Evolutionary conservation across 1,284 basidiomycete genomes (phyloP), one percentile per base, ranked within the genome.

Genomic region (Testicularia cyperi): DNA sequence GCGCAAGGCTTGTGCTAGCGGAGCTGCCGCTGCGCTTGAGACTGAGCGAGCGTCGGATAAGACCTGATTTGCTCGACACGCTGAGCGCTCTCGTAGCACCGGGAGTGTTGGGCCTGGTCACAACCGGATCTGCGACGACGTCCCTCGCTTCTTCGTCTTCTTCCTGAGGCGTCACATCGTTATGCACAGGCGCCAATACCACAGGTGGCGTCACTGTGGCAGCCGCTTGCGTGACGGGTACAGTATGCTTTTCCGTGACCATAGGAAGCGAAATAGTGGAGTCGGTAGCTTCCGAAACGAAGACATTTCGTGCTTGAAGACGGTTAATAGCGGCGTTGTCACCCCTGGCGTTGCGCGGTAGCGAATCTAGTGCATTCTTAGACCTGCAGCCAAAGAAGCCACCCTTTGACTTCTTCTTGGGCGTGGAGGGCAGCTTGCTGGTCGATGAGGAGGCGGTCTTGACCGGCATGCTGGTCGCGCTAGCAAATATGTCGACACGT

Each of bases 381-480:
- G 62, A 65, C 9, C 53, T 42, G 29, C 62, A 65, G 19, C 62
- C 57, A 31, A 61, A 61, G 46, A 61, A 51, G 30, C 57, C 51
- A 15, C 44, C 44, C 26, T 42, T 48, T 27, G n/a, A n/a, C n/a
- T 42, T 60, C 41, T 54, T 49, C 38, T 45, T 60, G 4, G 49
- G 49, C 9, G 44, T 44, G 16, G 49, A 48, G 4, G 46, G 49
- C 31, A 37, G 32, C 40, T 42, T 48, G 19, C 29, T 28, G 19
- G 32, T 38, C 14, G 48, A 30, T 22, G 40, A 28, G 5, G 47
- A 52, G 15, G 55, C 44, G 12, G 44, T 20, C 31, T 39, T 47
- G 25, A 34, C 27, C 2, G 47, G 44, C 48, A 58, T 52, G 9
- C 15, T 42, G 19, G 19, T n/a, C n/a, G n/a, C n/a, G n/a, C n/a